A percentile compares a stretch with the other conserved stretches of the same genome.
These are phyloP conservation scores for Peterozyma xylosa DNA, from an alignment of 805 yeast species.

Conservation along the genomic window DNA sequence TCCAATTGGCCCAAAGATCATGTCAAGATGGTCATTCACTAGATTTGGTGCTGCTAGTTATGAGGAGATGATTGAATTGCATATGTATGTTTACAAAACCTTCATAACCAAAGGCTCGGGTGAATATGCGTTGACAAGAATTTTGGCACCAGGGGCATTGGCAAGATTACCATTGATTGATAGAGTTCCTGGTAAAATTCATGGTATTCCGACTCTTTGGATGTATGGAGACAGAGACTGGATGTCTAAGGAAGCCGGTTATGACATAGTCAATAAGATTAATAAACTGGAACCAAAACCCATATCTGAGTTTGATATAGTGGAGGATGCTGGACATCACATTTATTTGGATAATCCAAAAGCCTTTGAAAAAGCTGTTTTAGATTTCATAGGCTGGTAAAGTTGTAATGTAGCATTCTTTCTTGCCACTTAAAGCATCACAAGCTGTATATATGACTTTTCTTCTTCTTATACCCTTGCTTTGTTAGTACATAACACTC, in stretches of 20 bases:
- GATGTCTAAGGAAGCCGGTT: conserved; percentile 63
- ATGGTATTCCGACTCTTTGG: conserved; percentile 42
- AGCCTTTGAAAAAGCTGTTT: conserved; percentile 20
- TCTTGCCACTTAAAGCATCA: too few relatives aligned
- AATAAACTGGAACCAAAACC: conserved; percentile 11
- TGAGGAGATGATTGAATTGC: conserved; percentile 32
- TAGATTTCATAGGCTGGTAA: conserved; percentile 16
- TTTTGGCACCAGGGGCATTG: conserved; percentile 51
- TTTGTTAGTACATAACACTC: too few relatives aligned
- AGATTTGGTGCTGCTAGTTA: conserved; percentile 26
- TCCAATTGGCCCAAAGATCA: conserved; percentile 43
- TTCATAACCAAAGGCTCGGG: conserved; percentile 56
- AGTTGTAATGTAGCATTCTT: neutral
- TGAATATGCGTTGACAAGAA: conserved; percentile 53
- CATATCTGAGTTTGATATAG: conserved; percentile 25
- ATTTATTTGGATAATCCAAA: conserved; percentile 42
- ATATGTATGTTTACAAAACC: conserved; percentile 44
- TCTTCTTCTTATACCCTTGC: too few relatives aligned
- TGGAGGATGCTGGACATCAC: conserved; percentile 46
- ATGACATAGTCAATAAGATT: conserved; percentile 29
- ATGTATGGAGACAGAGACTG: conserved; percentile 64
- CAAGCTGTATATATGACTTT: too few relatives aligned
- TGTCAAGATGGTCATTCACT: conserved; percentile 48
- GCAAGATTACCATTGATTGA: conserved; percentile 51
- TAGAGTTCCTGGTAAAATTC: conserved; percentile 33